Evolutionary conservation across 2,329 filamentous ascomycete species (phyloP).

Genomic region (Reticulascus tulasneorum): DNA sequence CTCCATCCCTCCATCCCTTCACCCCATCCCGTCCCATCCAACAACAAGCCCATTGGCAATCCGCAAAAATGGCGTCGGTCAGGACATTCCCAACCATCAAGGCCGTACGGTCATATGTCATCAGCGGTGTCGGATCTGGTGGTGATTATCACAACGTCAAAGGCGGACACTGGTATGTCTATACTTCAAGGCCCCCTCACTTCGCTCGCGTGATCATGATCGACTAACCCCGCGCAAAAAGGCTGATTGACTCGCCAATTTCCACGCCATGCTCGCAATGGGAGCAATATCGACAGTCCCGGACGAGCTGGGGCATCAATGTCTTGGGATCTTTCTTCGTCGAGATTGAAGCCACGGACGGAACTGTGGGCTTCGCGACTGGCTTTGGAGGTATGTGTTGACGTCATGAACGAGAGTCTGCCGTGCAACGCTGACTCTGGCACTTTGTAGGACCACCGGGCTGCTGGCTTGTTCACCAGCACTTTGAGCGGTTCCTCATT

Average conservation of each 20-base stretch:
- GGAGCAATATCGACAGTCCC: constrained; percentile 80
- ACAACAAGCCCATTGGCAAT: not conserved
- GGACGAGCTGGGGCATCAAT: constrained; percentile 94
- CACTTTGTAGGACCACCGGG: constrained; percentile 65
- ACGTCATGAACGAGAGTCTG: too few relatives aligned
- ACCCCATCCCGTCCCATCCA: not conserved
- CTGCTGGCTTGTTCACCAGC: constrained; percentile 90
- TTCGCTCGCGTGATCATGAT: not conserved
- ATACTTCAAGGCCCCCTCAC: not conserved
- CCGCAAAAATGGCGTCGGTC: constrained; percentile 41
- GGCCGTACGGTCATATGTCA: constrained; percentile 68
- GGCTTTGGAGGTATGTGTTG: constrained; percentile 69
- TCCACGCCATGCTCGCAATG: constrained; percentile 89
- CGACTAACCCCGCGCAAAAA: constrained; percentile 44
- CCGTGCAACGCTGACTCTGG: not conserved
- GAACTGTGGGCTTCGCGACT: constrained; percentile 90
- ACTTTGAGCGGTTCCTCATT: constrained; percentile 88
- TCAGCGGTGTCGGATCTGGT: constrained; percentile 56
- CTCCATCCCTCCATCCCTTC: not conserved
- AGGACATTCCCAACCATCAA: constrained; percentile 70
- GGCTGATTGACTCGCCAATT: constrained; percentile 89
- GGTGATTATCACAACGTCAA: constrained; percentile 93
- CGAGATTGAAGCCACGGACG: constrained; percentile 83
- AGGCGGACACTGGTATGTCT: constrained; percentile 59
- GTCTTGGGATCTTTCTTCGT: constrained; percentile 89